Evolutionary conservation across 805 yeast genomes (phyloP).

Genomic region (Saccharomyces jurei): DNA sequence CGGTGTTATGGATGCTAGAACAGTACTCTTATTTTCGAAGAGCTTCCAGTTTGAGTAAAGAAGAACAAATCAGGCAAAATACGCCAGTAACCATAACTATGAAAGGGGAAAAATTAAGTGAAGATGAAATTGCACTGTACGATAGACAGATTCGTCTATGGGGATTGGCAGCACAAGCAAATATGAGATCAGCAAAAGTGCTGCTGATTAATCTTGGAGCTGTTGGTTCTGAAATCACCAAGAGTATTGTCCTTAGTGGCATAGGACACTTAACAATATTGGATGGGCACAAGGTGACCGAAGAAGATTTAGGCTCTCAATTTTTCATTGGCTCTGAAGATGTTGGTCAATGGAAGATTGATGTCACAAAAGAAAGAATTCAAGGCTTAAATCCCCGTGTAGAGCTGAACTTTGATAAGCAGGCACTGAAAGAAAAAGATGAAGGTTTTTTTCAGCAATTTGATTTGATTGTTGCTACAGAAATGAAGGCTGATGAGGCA

Average conservation of each 20-base stretch:
- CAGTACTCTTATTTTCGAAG: neutral
- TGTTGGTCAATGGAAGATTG: constrained; percentile 49
- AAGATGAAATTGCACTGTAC: constrained; percentile 83
- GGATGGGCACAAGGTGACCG: constrained; percentile 48
- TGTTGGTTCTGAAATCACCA: constrained; percentile 72
- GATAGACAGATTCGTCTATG: constrained; percentile 92
- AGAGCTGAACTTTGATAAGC: constrained; percentile 38
- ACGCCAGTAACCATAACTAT: neutral
- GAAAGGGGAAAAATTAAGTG: constrained; percentile 18
- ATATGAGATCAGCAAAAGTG: constrained; percentile 63
- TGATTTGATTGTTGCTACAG: constrained; percentile 72
- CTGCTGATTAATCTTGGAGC: constrained; percentile 68
- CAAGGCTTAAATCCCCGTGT: constrained; percentile 78
- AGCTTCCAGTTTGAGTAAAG: neutral
- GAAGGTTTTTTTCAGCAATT: constrained; percentile 42
- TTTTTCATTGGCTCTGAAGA: constrained; percentile 56
- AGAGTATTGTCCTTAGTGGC: constrained; percentile 84
- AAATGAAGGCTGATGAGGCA: constrained; percentile 38
- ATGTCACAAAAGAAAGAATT: constrained; percentile 47
- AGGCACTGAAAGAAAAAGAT: constrained; percentile 17
- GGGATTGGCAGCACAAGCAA: constrained; percentile 88
- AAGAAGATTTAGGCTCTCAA: constrained; percentile 63
- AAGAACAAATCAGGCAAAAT: neutral
- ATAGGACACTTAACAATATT: constrained; percentile 67
- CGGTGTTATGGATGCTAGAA: neutral